Percentiles rank a stretch among this genome's conserved stretches.
These are phyloP conservation scores for Abelmoschus esculentus DNA, from an alignment of 345 rosid genomes.

Conservation along the genomic window DNA sequence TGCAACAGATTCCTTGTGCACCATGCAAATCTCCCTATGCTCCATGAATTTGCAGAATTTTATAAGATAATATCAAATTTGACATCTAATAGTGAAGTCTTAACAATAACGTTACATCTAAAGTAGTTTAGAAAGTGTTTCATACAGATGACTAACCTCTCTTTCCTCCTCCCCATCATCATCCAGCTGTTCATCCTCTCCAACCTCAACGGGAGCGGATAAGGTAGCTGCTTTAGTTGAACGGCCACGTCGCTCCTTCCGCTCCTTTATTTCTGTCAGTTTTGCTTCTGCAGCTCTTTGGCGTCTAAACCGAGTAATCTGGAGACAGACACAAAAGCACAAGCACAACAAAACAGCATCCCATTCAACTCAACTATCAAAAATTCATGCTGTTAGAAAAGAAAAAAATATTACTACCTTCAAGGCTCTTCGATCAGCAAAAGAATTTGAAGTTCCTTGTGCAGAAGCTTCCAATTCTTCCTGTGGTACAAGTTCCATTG, in stretches of 20 bases:
- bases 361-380: neutral
- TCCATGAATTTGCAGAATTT: neutral
- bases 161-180: slow-evolving; percentile 98
- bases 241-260: slow-evolving; percentile 76
- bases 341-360: neutral
- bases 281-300: slow-evolving; percentile 83
- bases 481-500: slow-evolving; percentile 70
- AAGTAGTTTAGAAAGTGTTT: neutral
- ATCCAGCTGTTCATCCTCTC: slow-evolving; percentile 77
- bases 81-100: neutral
- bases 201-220: slow-evolving; percentile 76
- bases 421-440: slow-evolving; percentile 66
- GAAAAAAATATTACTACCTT: slow-evolving; percentile 44
- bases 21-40: neutral
- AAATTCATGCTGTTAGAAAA: neutral
- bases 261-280: slow-evolving; percentile 73
- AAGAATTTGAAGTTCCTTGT: slow-evolving; percentile 42
- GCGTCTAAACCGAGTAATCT: slow-evolving; percentile 86
- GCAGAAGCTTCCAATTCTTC: slow-evolving; percentile 56
- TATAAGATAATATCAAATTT: neutral
- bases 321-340: slow-evolving; percentile 12
- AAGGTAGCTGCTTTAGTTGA: slow-evolving; percentile 68
- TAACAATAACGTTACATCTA: neutral
- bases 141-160: slow-evolving; percentile 50
- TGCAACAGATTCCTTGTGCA: neutral